These are phyloP conservation scores for Monosporascus sp. DNA, from an alignment of 2,329 filamentous ascomycete genomes.

Conservation along the genomic window DNA sequence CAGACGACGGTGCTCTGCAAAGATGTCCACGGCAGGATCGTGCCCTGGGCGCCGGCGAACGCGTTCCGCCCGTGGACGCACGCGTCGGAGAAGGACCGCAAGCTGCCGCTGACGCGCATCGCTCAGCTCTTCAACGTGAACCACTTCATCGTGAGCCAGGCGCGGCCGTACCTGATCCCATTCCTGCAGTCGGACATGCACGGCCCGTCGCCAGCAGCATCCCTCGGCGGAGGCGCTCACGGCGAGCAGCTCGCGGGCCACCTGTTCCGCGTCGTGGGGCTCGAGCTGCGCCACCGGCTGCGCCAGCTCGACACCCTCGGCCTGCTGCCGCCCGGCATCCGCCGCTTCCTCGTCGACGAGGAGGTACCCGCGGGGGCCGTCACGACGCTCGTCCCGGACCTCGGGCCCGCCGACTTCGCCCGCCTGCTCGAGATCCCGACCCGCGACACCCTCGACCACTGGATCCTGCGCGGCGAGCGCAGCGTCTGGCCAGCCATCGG, in stretches of 20 bases:
- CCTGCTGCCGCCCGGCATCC: slow-evolving; percentile 62
- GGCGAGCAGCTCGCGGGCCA: slow-evolving; percentile 50
- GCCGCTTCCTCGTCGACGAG: slow-evolving; percentile 77
- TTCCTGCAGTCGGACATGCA: slow-evolving; percentile 79
- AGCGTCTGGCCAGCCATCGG: slow-evolving; percentile 88
- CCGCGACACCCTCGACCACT: slow-evolving; percentile 68
- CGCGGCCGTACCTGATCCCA: slow-evolving; percentile 81
- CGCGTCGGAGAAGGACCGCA: slow-evolving; percentile 59
- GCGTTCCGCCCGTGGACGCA: slow-evolving; percentile 66
- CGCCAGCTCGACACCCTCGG: slow-evolving; percentile 75
- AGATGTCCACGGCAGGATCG: slow-evolving; percentile 64
- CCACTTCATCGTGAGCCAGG: slow-evolving; percentile 92
- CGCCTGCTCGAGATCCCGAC: slow-evolving; percentile 80
- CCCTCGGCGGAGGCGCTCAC: slow-evolving; percentile 47
- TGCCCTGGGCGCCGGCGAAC: slow-evolving; percentile 65
- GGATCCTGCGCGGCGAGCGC: slow-evolving; percentile 78
- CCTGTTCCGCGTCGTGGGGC: slow-evolving; percentile 61
- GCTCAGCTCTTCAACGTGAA: slow-evolving; percentile 87
- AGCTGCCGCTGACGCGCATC: slow-evolving; percentile 61
- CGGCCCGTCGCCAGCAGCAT: slow-evolving; percentile 57
- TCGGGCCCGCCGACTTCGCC: slow-evolving; percentile 67
- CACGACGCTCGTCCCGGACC: slow-evolving; percentile 76
- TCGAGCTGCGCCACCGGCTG: slow-evolving; percentile 76
- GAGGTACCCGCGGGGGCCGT: slow-evolving; percentile 65
- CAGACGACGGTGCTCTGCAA: slow-evolving; percentile 69